Base-by-base conservation (phyloP, 83 land plant species). In the Picea abies region DNA sequence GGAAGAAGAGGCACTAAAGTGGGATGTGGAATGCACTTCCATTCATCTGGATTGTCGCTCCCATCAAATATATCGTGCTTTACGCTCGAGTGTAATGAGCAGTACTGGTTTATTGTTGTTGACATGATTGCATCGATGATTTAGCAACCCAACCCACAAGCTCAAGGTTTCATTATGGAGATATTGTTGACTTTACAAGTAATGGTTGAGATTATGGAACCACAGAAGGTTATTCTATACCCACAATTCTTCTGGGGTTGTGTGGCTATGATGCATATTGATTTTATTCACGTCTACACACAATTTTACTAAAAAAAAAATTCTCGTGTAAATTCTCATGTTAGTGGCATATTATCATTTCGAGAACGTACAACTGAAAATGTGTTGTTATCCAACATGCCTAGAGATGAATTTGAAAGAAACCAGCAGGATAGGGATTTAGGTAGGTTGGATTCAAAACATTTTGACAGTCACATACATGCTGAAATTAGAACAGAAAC, bases 191-290 rank as follows among this genome's bases (percentile, higher is more conserved):
- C 99, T 17, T 88, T 98, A 87, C 98, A 97, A 82, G 99, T 97
- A 71, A 97, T 97, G 95, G 99, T 97, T 26, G 99, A 97, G 82
- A 96, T 82, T 60, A 96, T 97, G 99, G 99, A 97, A 73, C 96
- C 98, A 22, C 93, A 93, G 82, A 97, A 97, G 87, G 99, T 97
- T 52, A 97, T 97, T 60, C 91, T 97, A 60, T 97, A 97, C 62
- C 99, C 99, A 16, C 99, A 97, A 79, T 92, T 97, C 29, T 96
- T 98, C 77, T 98, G 98, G 99, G 99, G 99, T 16, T 98, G 99
- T 86, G 99, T 98, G 71, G 99, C 99, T 17, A 94, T 98, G 96
- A 96, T 96, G 93, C 99, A 98, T 84, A 98, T 99, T 63, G 99
- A 96, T 82, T 98, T 94, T 81, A 92, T 98, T 12, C 99, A 98